phyloP scores from a whole-genome alignment of 305 asterid species.

The Ilex paraguariensis region DNA sequence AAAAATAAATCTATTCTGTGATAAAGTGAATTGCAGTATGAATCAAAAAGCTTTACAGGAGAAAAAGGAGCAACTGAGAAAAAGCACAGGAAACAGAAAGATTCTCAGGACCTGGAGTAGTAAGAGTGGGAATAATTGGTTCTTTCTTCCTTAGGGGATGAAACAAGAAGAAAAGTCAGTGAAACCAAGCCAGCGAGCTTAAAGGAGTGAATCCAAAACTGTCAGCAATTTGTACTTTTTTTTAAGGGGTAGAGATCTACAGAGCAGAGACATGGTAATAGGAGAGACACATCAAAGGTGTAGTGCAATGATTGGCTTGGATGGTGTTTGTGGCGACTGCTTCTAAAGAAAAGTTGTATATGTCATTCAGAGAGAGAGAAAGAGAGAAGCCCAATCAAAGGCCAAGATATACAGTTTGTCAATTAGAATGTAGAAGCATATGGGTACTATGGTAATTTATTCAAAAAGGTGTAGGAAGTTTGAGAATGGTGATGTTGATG shows the following conservation, averaged over 20 bases:
- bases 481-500: too few species aligned
- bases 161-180: too few species aligned
- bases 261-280: constrained; percentile 7
- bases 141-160: too few species aligned
- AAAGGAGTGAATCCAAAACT: too few species aligned
- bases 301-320: constrained; percentile 45
- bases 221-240: constrained; percentile 10
- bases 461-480: too few species aligned
- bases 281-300: constrained; percentile 28
- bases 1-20: too few species aligned
- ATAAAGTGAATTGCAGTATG: background rate
- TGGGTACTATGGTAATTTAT: background rate
- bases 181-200: too few species aligned
- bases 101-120: background rate
- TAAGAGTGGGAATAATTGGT: background rate
- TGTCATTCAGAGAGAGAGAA: constrained; percentile 2
- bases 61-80: background rate
- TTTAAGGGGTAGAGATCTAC: constrained; percentile 6
- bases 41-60: background rate
- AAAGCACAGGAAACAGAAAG: background rate
- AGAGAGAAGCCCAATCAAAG: constrained; percentile 32
- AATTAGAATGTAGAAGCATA: constrained; percentile 16
- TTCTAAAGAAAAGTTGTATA: constrained; percentile 24
- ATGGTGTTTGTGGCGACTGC: constrained; percentile 42
- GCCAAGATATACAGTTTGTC: constrained; percentile 46